Percentiles rank a stretch among this genome's conserved stretches.
These are phyloP conservation scores for Castanea mollissima DNA, from an alignment of 306 rosid species.

Conservation along the genomic window DNA sequence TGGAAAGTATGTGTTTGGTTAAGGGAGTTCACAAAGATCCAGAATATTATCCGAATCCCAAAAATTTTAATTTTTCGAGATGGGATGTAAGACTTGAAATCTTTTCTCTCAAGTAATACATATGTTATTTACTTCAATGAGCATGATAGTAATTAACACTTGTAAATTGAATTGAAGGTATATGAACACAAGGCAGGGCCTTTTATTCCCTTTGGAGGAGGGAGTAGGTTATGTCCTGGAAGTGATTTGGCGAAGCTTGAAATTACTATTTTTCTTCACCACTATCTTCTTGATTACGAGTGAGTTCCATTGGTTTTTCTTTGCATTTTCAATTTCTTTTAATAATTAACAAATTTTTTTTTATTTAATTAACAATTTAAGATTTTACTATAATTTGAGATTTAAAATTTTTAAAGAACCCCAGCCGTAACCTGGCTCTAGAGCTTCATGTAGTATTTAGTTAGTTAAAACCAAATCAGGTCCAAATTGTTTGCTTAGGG, in stretches of 20 bases:
- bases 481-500: too few species aligned
- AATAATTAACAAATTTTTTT: too few species aligned
- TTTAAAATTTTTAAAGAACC: too few species aligned
- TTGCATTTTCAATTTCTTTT: not conserved
- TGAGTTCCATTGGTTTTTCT: conserved; percentile 18
- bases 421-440: too few species aligned
- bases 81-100: too few species aligned
- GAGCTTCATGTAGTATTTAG: too few species aligned
- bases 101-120: too few species aligned
- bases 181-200: conserved; percentile 22
- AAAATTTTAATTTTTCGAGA: conserved; percentile 15
- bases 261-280: conserved; percentile 40
- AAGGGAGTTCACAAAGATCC: conserved; percentile 35
- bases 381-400: too few species aligned
- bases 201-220: conserved; percentile 53
- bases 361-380: too few species aligned
- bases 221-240: conserved; percentile 45
- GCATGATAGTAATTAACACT: too few species aligned
- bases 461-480: too few species aligned
- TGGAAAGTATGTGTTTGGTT: conserved; percentile 46
- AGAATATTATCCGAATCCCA: conserved; percentile 36
- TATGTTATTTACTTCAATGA: too few species aligned
- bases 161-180: conserved; percentile 15
- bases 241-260: conserved; percentile 51
- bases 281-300: conserved; percentile 51